A percentile compares a stretch with the other conserved stretches of the same genome.
These are phyloP conservation scores for Dictyostelium brefeldianum DNA, from an alignment of 78 protist species.

Conservation along the genomic window DNA sequence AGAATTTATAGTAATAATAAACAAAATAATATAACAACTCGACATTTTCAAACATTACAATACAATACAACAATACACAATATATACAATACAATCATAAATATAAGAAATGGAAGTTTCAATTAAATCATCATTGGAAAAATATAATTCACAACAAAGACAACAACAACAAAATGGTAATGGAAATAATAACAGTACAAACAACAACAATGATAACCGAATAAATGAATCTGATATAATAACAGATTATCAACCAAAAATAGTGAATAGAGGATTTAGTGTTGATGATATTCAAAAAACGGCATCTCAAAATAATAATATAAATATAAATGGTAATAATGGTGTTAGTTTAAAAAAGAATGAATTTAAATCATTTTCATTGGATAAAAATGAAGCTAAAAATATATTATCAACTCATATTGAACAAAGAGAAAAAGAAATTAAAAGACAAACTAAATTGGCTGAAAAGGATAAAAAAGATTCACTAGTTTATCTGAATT, in stretches of 20 bases:
- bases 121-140: constrained; percentile 7
- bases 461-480: constrained; percentile 77
- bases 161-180: neutral
- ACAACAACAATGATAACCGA: neutral
- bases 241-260: constrained; percentile 30
- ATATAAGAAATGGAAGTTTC: constrained; percentile 5
- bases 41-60: too few species aligned
- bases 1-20: neutral
- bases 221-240: constrained; percentile 12
- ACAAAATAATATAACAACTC: neutral
- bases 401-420: constrained; percentile 45
- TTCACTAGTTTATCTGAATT: constrained; percentile 41
- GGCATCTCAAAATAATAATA: neutral
- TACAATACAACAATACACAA: too few species aligned
- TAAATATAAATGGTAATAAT: constrained; percentile 4
- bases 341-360: neutral
- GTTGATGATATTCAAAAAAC: neutral
- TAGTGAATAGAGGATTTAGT: constrained; percentile 21
- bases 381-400: constrained; percentile 41
- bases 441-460: constrained; percentile 45
- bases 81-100: neutral
- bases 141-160: neutral
- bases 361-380: constrained; percentile 2
- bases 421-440: constrained; percentile 69
- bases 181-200: neutral